Conservation (phyloP, 2,329 filamentous ascomycete genomes). For the Aspergillus versicolor region DNA sequence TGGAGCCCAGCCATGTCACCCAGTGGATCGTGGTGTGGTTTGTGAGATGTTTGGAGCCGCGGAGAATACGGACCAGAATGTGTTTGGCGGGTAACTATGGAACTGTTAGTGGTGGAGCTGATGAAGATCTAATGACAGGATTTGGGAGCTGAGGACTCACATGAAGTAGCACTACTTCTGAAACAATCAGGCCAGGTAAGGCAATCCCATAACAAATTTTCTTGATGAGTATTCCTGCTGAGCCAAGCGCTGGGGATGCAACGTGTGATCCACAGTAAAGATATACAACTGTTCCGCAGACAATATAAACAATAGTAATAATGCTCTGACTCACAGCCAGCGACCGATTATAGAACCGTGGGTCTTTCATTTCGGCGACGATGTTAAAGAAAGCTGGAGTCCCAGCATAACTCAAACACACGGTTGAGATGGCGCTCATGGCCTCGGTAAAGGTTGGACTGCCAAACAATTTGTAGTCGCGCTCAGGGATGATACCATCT, state of each 20-base stretch:
- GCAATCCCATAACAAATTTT: slow-evolving; percentile 68
- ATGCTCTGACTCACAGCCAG: slow-evolving; percentile 59
- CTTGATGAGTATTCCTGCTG: slow-evolving; percentile 53
- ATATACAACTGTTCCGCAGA: slow-evolving; percentile 67
- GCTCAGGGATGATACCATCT: background rate
- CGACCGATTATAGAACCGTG: slow-evolving; percentile 59
- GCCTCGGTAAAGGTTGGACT: slow-evolving; percentile 20
- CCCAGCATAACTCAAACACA: slow-evolving; percentile 23
- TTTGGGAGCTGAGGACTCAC: background rate
- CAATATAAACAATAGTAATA: slow-evolving; percentile 60
- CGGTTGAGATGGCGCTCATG: slow-evolving; percentile 17
- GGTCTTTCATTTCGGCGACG: slow-evolving; percentile 62
- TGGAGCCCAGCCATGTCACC: slow-evolving; percentile 59
- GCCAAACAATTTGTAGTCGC: slow-evolving; percentile 15
- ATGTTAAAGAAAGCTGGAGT: slow-evolving; percentile 59
- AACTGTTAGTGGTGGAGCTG: slow-evolving; percentile 42
- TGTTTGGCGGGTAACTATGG: slow-evolving; percentile 65
- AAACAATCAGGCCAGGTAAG: slow-evolving; percentile 44
- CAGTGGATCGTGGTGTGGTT: slow-evolving; percentile 46
- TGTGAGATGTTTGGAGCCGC: slow-evolving; percentile 54
- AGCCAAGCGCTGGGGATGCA: slow-evolving; percentile 64
- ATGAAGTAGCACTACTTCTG: background rate
- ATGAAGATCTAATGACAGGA: background rate
- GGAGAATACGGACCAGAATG: slow-evolving; percentile 64
- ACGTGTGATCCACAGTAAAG: slow-evolving; percentile 62